Percentiles rank a stretch among this genome's conserved stretches.
Conservation (phyloP, 768 basidiomycete species). For the Chiua virens region DNA sequence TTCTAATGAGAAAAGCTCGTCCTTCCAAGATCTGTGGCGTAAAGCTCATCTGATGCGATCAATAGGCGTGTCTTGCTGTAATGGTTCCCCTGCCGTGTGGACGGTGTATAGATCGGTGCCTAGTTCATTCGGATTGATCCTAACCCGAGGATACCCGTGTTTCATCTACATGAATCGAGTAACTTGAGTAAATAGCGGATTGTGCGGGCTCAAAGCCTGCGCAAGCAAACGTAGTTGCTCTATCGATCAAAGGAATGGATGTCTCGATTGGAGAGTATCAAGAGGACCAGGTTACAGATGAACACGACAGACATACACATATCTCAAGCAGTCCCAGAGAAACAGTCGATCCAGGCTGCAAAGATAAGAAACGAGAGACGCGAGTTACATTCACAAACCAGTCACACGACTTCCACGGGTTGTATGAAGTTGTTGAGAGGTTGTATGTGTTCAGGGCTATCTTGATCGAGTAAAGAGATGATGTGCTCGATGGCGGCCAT, state of each 20-base stretch:
- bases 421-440: background rate
- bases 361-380: background rate
- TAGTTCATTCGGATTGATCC: too few species aligned
- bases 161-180: too few species aligned
- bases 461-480: constrained; percentile 30
- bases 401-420: constrained; percentile 9
- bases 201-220: too few species aligned
- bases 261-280: background rate
- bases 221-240: too few species aligned
- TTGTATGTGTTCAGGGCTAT: constrained; percentile 13
- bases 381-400: background rate
- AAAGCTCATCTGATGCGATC: too few species aligned
- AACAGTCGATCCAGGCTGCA: background rate
- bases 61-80: too few species aligned
- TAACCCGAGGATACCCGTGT: too few species aligned
- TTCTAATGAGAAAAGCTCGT: too few species aligned
- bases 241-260: background rate
- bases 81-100: too few species aligned
- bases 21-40: too few species aligned
- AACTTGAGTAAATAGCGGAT: too few species aligned
- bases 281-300: background rate
- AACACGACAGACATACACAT: constrained; percentile 4
- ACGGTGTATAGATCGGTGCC: too few species aligned
- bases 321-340: background rate
- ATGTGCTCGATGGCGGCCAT: constrained; percentile 25